Conservation (phyloP, 805 yeast species). For the Sungouiozyma intestinalis region DNA sequence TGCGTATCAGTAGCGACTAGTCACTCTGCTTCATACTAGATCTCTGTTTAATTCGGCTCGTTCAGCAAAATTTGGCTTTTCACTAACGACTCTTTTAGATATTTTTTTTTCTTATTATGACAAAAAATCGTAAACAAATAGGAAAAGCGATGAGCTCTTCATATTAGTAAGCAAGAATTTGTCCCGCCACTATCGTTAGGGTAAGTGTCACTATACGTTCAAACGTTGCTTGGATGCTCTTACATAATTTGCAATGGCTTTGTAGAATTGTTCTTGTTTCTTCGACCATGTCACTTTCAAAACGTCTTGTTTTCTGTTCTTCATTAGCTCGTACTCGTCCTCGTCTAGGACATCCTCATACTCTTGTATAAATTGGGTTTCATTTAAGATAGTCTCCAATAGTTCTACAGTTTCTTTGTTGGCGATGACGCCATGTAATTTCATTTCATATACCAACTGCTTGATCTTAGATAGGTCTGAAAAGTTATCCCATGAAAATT, state of each 20-base stretch:
- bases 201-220: neutral
- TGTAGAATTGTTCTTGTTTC: neutral
- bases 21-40: too few relatives aligned
- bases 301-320: neutral
- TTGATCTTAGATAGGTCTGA: slow-evolving; percentile 14
- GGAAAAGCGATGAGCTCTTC: neutral
- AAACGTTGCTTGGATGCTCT: neutral
- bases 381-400: slow-evolving; percentile 13
- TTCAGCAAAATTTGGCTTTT: too few relatives aligned
- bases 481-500: slow-evolving; percentile 23
- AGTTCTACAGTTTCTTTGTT: slow-evolving; percentile 22
- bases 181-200: neutral
- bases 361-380: slow-evolving; percentile 9
- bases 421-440: slow-evolving; percentile 25
- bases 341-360: slow-evolving; percentile 19
- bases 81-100: too few relatives aligned
- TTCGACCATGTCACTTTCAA: neutral
- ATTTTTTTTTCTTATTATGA: neutral
- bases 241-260: neutral
- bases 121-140: too few relatives aligned
- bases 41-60: neutral
- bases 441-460: slow-evolving; percentile 22
- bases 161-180: neutral
- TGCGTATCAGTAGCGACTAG: too few relatives aligned
- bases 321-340: neutral